Percentiles rank a stretch among this genome's conserved stretches.
These are phyloP conservation scores for Mycena rosella DNA, from an alignment of 768 basidiomycete genomes.

Conservation along the genomic window DNA sequence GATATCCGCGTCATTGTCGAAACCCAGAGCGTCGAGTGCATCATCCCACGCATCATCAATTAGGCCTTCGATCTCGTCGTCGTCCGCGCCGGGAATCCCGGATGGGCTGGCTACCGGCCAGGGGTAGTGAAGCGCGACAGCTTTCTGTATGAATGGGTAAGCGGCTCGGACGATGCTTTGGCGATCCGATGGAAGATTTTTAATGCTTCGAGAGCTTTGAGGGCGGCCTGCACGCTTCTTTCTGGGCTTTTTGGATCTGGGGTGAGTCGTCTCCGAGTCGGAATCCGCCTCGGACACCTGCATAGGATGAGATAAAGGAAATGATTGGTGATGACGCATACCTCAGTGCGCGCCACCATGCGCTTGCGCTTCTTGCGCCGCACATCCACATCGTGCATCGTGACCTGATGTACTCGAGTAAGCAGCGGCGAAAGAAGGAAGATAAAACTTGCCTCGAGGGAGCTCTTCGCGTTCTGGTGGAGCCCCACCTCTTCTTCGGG, in stretches of 20 bases:
- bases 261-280: background rate
- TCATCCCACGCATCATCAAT: background rate
- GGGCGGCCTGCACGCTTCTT: conserved; percentile 3
- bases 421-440: background rate
- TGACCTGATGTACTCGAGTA: background rate
- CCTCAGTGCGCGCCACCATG: background rate
- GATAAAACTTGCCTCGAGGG: background rate
- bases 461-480: background rate
- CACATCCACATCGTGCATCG: conserved; percentile 13
- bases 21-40: background rate
- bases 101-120: conserved; percentile 1
- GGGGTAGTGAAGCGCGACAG: background rate
- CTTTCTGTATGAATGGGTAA: background rate
- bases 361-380: background rate
- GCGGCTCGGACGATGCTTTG: background rate
- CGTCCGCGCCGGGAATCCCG: background rate
- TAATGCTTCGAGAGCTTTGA: conserved; percentile 13
- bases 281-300: background rate
- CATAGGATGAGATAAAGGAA: background rate
- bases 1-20: too few species aligned
- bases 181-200: background rate
- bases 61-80: conserved; percentile 2
- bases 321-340: background rate
- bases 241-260: background rate
- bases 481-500: background rate